Base-by-base conservation (phyloP, 306 rosid genomes). In the Abrus pulchellus region DNA sequence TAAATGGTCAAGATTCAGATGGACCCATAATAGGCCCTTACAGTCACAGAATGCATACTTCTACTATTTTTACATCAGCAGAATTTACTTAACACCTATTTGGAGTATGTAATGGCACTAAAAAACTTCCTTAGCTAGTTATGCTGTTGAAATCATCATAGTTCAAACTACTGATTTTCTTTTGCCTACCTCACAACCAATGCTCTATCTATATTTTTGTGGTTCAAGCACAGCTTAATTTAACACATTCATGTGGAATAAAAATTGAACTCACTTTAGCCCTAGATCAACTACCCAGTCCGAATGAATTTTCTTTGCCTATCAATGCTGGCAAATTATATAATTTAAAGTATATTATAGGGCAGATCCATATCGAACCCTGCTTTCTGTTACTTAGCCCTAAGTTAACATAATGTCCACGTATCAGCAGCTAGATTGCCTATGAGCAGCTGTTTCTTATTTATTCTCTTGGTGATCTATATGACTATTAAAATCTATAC, bases 111-210 rank as follows among this genome's bases (percentile, higher is more conserved):
- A 50, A 28, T 13, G 50, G 67, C 50, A 52, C 60, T 71, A 53
- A 60, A 77, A 30, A 76, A n/a, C 20, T 66, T 9, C 38, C n/a
- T 1, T 52, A 10, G 34, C n/a, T 34, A 83, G 50, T 20, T 78
- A 41, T 73, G 74, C 53, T 52, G 78, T 48, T 74, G 61, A 49
- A 76, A 74, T 45, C 56, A 9, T 57, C 69, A 53, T 36, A 10
- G 34, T 13, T 27, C 38, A 34, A 52, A 77, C 14, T 72, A 6
- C 68, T 72, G 65, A 48, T 65, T 81, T 75, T 60, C 54, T 36
- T 44, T 30, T 80, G 85, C 52, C 75, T 13, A 63, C 67, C 62
- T 64, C 77, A 5, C 68, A 63, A 64, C 32, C 56, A 27, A 64
- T 20, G 64, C 65, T 48, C 14, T 57, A 38, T 32, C 14, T 57